Evolutionary conservation across 1,284 basidiomycete species (phyloP).

Genomic region (Ganoderma sinense): DNA sequence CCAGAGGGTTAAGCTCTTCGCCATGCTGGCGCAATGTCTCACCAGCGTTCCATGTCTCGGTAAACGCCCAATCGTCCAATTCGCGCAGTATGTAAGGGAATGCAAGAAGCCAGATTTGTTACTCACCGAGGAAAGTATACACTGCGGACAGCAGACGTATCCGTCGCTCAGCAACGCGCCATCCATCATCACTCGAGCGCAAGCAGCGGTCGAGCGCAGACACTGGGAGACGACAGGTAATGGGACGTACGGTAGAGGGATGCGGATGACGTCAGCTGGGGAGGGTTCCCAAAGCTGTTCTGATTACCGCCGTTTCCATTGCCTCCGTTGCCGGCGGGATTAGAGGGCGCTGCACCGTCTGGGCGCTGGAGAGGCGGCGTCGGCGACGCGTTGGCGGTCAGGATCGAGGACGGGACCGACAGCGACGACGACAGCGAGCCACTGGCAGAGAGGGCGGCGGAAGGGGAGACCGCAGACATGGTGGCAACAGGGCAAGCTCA

Average conservation of each 20-base stretch:
- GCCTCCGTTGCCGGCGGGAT: conserved; percentile 1
- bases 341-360: neutral
- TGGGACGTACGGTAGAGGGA: conserved; percentile 34
- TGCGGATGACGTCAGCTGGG: conserved; percentile 33
- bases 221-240: neutral
- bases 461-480: conserved; percentile 23
- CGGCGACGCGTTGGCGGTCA: conserved; percentile 2
- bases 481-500: conserved; percentile 15
- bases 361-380: neutral
- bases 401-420: conserved; percentile 3
- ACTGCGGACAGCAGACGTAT: conserved; percentile 33
- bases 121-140: conserved; percentile 46
- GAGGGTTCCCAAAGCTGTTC: conserved; percentile 17
- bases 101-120: neutral
- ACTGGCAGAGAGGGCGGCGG: neutral
- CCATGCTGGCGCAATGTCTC: conserved; percentile 5
- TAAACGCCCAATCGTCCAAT: neutral
- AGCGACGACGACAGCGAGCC: conserved; percentile 1
- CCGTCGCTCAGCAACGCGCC: conserved; percentile 19
- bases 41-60: conserved; percentile 7
- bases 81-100: neutral
- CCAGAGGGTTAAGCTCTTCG: conserved; percentile 9
- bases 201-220: conserved; percentile 11
- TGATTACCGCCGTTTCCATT: conserved; percentile 10
- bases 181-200: conserved; percentile 15